Evolutionary conservation across 2,329 filamentous ascomycete genomes (phyloP).

Genomic region (Diaporthe sp.): DNA sequence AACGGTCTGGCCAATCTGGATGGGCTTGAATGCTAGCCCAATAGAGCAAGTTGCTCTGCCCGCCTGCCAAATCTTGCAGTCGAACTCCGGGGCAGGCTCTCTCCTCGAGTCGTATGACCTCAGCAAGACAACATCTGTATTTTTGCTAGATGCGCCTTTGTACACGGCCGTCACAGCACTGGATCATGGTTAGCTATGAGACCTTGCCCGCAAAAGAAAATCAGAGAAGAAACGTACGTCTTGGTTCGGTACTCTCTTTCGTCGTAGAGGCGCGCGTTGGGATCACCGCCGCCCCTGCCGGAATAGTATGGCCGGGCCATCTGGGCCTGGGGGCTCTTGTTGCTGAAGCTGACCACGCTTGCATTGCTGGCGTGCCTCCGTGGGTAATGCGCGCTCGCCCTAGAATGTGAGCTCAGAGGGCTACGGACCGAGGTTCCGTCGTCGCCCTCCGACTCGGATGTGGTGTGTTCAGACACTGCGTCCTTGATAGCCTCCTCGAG

Average conservation of each 20-base stretch:
- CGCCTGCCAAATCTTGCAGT: slow-evolving; percentile 97
- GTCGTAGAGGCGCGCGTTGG: slow-evolving; percentile 91
- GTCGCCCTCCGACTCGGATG: slow-evolving; percentile 86
- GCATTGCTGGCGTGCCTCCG: slow-evolving; percentile 80
- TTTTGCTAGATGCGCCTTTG: slow-evolving; percentile 79
- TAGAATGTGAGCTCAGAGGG: slow-evolving; percentile 57
- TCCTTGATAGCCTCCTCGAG: slow-evolving; percentile 94
- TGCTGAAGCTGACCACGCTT: slow-evolving; percentile 86
- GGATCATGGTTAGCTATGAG: slow-evolving; percentile 41
- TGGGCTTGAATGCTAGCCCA: slow-evolving; percentile 94
- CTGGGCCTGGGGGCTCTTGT: slow-evolving; percentile 71
- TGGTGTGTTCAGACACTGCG: slow-evolving; percentile 87
- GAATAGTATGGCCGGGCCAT: slow-evolving; percentile 66
- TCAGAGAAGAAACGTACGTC: slow-evolving; percentile 73
- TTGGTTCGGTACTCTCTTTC: slow-evolving; percentile 87
- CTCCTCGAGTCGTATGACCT: slow-evolving; percentile 96
- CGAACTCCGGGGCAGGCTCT: slow-evolving; percentile 90
- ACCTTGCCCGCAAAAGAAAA: background rate
- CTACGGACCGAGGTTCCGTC: slow-evolving; percentile 67
- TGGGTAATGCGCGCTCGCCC: slow-evolving; percentile 58
- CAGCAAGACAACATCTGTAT: slow-evolving; percentile 77
- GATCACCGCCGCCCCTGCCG: slow-evolving; percentile 77
- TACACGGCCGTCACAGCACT: slow-evolving; percentile 94
- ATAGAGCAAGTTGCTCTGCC: slow-evolving; percentile 94
- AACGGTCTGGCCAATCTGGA: slow-evolving; percentile 91